phyloP scores from a whole-genome alignment of 1,284 basidiomycete genomes.

The Athelia sp. region DNA sequence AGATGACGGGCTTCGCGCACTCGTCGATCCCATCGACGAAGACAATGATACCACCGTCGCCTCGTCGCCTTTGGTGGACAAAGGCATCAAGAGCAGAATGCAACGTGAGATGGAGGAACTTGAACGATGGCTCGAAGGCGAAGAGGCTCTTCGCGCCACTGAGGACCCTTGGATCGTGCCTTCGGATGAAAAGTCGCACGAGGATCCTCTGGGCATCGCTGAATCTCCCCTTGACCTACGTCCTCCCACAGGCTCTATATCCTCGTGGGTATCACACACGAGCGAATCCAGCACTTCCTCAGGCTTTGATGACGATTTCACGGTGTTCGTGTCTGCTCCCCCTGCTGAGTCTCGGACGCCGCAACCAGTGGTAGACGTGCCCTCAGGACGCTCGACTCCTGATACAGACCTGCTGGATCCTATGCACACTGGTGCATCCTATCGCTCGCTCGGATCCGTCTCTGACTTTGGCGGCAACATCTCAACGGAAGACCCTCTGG shows the following conservation, averaged over 20 bases:
- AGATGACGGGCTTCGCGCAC: constrained; percentile 27
- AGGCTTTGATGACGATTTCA: constrained; percentile 77
- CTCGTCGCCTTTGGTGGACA: not conserved
- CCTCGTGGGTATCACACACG: not conserved
- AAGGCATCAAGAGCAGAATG: constrained; percentile 23
- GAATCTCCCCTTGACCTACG: constrained; percentile 6
- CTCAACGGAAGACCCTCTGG: constrained; percentile 15
- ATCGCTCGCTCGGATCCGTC: constrained; percentile 43
- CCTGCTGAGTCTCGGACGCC: constrained; percentile 9
- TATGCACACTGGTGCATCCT: constrained; percentile 33
- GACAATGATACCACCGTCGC: constrained; percentile 4
- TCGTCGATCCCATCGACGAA: constrained; percentile 15
- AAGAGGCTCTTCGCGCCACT: constrained; percentile 11
- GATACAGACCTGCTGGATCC: constrained; percentile 17
- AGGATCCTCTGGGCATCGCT: constrained; percentile 14
- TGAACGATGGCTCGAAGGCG: constrained; percentile 58
- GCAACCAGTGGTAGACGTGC: constrained; percentile 4
- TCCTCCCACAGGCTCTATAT: constrained; percentile 1
- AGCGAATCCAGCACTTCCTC: constrained; percentile 13
- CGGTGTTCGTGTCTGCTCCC: constrained; percentile 62
- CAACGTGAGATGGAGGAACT: constrained; percentile 53
- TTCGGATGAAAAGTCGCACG: constrained; percentile 24
- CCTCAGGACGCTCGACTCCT: constrained; percentile 16
- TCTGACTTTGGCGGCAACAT: constrained; percentile 36
- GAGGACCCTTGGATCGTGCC: constrained; percentile 7